A percentile compares a stretch with the other conserved stretches of the same genome.
Conservation (phyloP, 768 basidiomycete species). For the Panellus pusillus region DNA sequence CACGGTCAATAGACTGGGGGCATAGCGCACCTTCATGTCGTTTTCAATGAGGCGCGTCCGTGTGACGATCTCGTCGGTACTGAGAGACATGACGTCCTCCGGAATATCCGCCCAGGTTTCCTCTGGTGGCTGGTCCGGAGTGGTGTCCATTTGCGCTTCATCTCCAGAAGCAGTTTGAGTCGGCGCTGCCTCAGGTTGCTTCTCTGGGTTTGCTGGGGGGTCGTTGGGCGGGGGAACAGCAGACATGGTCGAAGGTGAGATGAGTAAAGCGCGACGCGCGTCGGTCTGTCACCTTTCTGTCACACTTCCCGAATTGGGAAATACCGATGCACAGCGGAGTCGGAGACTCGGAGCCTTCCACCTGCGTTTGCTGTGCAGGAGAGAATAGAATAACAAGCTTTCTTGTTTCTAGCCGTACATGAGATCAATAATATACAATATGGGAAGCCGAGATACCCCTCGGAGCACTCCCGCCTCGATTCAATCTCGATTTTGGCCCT, state of each 20-base stretch:
- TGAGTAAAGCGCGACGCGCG: constrained; percentile 12
- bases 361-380: too few species aligned
- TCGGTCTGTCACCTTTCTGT: background rate
- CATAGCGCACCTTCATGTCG: constrained; percentile 77
- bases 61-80: constrained; percentile 85
- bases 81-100: constrained; percentile 74
- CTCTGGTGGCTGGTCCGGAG: constrained; percentile 65
- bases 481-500: too few species aligned
- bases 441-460: too few species aligned
- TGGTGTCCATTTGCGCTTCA: constrained; percentile 66
- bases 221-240: constrained; percentile 56
- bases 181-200: constrained; percentile 45
- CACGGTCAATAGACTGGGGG: background rate
- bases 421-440: too few species aligned
- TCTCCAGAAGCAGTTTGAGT: constrained; percentile 32
- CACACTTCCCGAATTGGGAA: background rate
- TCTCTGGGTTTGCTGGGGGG: constrained; percentile 52
- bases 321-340: background rate
- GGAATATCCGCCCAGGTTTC: constrained; percentile 94
- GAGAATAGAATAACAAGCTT: too few species aligned
- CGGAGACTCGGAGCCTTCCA: too few species aligned
- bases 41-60: constrained; percentile 94
- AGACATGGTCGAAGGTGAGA: constrained; percentile 44
- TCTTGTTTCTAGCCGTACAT: too few species aligned
- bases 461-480: too few species aligned